phyloP scores from a whole-genome alignment of 2,329 filamentous ascomycete species.

The Exophiala calicioides region DNA sequence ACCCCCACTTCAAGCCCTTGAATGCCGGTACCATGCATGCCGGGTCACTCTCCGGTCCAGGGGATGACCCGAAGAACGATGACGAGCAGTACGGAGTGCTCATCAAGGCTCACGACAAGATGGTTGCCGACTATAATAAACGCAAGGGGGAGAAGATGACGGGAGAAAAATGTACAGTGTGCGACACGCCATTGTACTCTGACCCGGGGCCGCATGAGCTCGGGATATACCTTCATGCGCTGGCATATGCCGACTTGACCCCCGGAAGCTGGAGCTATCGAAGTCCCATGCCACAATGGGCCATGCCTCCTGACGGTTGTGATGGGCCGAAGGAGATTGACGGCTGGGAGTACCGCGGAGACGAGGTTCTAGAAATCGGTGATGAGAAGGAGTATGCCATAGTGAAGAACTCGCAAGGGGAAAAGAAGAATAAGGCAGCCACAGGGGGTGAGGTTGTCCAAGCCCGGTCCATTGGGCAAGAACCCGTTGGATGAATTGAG shows the following conservation, averaged over 20 bases:
- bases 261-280: slow-evolving; percentile 80
- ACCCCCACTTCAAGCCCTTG: slow-evolving; percentile 22
- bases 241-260: slow-evolving; percentile 80
- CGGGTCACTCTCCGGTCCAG: slow-evolving; percentile 14
- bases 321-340: slow-evolving; percentile 70
- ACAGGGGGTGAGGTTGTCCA: no score
- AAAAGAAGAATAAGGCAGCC: slow-evolving; percentile 26
- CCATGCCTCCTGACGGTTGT: slow-evolving; percentile 72
- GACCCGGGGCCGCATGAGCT: slow-evolving; percentile 90
- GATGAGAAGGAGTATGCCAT: slow-evolving; percentile 36
- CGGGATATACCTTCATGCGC: slow-evolving; percentile 89
- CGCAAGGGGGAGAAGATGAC: slow-evolving; percentile 92
- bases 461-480: no score
- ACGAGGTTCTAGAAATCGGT: slow-evolving; percentile 39
- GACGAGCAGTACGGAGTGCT: slow-evolving; percentile 26
- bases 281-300: slow-evolving; percentile 83
- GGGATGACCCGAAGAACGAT: slow-evolving; percentile 18
- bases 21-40: slow-evolving; percentile 38
- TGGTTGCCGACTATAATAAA: slow-evolving; percentile 87
- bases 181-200: slow-evolving; percentile 85
- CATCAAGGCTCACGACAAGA: slow-evolving; percentile 63
- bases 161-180: slow-evolving; percentile 76
- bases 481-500: no score
- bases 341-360: slow-evolving; percentile 41
- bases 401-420: slow-evolving; percentile 25